Percentiles rank a stretch among this genome's conserved stretches.
Evolutionary conservation across 805 yeast genomes (phyloP).

Genomic region (Sugiyamaella lignohabitans): DNA sequence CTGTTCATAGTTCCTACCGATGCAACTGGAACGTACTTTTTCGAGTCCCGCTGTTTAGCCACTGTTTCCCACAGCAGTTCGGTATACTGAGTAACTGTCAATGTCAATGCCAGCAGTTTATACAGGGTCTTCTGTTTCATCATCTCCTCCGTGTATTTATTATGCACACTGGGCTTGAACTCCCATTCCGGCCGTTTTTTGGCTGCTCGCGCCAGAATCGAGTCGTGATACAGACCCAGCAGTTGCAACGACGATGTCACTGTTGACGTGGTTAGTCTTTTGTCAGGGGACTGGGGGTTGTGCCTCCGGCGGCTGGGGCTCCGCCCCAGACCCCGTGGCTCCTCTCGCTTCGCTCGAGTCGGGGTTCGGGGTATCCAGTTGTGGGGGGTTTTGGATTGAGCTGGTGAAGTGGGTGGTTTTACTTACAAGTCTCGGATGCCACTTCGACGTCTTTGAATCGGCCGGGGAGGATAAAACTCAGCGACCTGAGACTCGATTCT

Average conservation of each 20-base stretch:
- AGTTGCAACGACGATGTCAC: conserved; percentile 28
- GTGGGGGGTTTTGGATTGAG: no score
- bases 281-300: background rate
- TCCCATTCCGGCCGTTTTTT: conserved; percentile 20
- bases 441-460: conserved; percentile 36
- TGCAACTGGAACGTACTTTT: background rate
- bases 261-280: background rate
- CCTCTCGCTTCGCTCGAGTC: background rate
- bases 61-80: conserved; percentile 36
- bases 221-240: conserved; percentile 34
- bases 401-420: background rate
- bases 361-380: background rate
- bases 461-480: conserved; percentile 35
- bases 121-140: conserved; percentile 21
- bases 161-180: conserved; percentile 21
- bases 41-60: conserved; percentile 19
- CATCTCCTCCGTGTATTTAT: conserved; percentile 26
- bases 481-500: conserved; percentile 32
- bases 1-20: conserved; percentile 11
- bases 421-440: conserved; percentile 30
- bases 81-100: conserved; percentile 29
- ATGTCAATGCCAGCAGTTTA: conserved; percentile 25
- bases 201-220: conserved; percentile 30
- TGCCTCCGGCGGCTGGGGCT: background rate
- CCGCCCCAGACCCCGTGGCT: background rate